A percentile compares a stretch with the other conserved stretches of the same genome.
Conservation (phyloP, 2,329 filamentous ascomycete species). For the Corinectria fuckeliana region DNA sequence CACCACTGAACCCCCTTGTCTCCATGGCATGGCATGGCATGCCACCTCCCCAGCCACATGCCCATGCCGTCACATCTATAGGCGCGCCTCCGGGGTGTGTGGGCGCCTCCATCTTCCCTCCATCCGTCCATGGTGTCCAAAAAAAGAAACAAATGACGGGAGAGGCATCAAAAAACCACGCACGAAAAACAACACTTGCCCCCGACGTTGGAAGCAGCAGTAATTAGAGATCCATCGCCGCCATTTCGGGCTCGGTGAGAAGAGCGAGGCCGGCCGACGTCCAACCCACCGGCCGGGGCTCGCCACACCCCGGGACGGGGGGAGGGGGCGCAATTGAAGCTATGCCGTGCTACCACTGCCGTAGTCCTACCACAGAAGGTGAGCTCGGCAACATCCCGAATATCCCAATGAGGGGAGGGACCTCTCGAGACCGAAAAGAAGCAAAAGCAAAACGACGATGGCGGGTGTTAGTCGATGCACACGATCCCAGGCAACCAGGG, state of each 20-base stretch:
- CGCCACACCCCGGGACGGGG: slow-evolving; percentile 14
- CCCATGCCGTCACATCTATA: slow-evolving; percentile 22
- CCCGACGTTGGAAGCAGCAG: neutral
- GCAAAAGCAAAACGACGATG: neutral
- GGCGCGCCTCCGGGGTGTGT: slow-evolving; percentile 30
- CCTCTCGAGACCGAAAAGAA: neutral
- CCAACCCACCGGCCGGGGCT: slow-evolving; percentile 10
- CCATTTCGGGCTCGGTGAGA: slow-evolving; percentile 36
- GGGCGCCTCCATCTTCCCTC: neutral
- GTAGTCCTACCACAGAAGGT: slow-evolving; percentile 14
- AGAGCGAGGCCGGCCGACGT: slow-evolving; percentile 14
- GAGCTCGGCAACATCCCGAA: slow-evolving; percentile 18
- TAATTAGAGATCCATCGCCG: too few relatives aligned
- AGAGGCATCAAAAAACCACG: slow-evolving; percentile 20
- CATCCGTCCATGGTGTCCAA: slow-evolving; percentile 10
- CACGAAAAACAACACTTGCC: slow-evolving; percentile 3
- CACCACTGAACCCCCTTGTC: slow-evolving; percentile 13
- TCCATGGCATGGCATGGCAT: slow-evolving; percentile 17
- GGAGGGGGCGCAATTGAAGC: neutral
- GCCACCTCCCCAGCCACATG: slow-evolving; percentile 14
- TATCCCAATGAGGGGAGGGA: neutral
- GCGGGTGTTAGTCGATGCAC: slow-evolving; percentile 14
- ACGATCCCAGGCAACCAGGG: too few relatives aligned
- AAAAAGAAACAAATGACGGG: neutral
- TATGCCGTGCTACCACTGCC: neutral